These are phyloP conservation scores for Cladophialophora yegresii DNA, from an alignment of 2,329 filamentous ascomycete genomes.

Conservation along the genomic window DNA sequence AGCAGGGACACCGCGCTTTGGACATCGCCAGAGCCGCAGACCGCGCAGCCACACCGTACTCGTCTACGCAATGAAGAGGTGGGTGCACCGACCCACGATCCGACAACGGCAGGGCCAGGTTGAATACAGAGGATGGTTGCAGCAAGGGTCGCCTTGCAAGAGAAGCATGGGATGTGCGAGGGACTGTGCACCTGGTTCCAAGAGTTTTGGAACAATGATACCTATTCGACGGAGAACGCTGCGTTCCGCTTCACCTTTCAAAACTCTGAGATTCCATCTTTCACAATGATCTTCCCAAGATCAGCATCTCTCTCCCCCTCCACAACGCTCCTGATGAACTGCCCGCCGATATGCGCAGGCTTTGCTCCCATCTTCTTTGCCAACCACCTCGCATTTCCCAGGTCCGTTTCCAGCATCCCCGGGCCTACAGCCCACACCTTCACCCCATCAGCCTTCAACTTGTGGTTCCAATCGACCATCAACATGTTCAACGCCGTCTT, in stretches of 20 bases:
- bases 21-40: neutral
- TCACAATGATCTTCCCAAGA: conserved; percentile 39
- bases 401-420: conserved; percentile 51
- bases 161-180: neutral
- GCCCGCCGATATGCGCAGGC: conserved; percentile 40
- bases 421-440: conserved; percentile 54
- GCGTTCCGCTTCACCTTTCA: conserved; percentile 17
- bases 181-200: neutral
- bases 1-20: neutral
- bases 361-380: conserved; percentile 30
- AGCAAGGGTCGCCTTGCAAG: conserved; percentile 2
- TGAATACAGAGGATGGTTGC: neutral
- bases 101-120: neutral
- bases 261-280: conserved; percentile 38
- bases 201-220: neutral
- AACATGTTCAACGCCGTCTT: conserved; percentile 52
- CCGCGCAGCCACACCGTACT: conserved; percentile 12
- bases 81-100: neutral
- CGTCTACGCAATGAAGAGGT: conserved; percentile 3
- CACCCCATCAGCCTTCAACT: conserved; percentile 47
- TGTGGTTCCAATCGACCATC: conserved; percentile 38
- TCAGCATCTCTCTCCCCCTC: conserved; percentile 40
- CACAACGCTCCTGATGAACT: conserved; percentile 35
- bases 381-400: conserved; percentile 41
- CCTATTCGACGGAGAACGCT: neutral